Evolutionary conservation across 345 rosid genomes (phyloP), one percentile per base, ranked within the genome.

Genomic region (Ailanthus altissimus): DNA sequence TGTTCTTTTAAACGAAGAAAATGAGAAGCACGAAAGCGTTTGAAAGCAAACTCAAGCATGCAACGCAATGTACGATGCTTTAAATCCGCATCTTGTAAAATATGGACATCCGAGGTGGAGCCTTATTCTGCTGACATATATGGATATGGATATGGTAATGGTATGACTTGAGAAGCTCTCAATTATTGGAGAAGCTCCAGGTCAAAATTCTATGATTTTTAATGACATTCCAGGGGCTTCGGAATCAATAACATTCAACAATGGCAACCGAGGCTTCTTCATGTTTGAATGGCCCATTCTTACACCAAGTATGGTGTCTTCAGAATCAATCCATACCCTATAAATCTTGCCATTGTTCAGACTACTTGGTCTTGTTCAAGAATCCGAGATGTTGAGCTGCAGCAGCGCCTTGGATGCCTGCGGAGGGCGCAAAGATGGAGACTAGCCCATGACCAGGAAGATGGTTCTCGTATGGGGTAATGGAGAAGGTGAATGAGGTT

Each of bases 281-380:
- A 73, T 63, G 56, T 28, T 59, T 25, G 79, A 72, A 0, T 63
- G 42, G 0, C 74, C 89, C 36, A 80, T 68, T 25, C 86, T 81
- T 8, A 81, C 81, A 2, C 78, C 59, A 28, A 82, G 51, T 0
- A 51, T 60, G 46, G 66, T 66, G 25, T 80, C 77, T 50, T 8
- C 60, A 50, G 81, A 81, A 40, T 83, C 88, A 9, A 84, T 83
- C 89, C 90, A 81, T 53, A 75, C 86, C 50, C 26, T 80, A 63
- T 72, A 82, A 5, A 26, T 82, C 11, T 43, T 75, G 38, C 87
- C 90, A 72, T 78, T 81, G 10, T 69, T 75, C 49, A 85, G 72
- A n/a, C n/a, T n/a, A n/a, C n/a, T 21, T 85, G 70, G 83, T 79
- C 47, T 12, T 75, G 75, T 85, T 85, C 46, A 72, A 74, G 5